phyloP scores from a whole-genome alignment of 148 eudicot species.

The Amaranthus palmeri region DNA sequence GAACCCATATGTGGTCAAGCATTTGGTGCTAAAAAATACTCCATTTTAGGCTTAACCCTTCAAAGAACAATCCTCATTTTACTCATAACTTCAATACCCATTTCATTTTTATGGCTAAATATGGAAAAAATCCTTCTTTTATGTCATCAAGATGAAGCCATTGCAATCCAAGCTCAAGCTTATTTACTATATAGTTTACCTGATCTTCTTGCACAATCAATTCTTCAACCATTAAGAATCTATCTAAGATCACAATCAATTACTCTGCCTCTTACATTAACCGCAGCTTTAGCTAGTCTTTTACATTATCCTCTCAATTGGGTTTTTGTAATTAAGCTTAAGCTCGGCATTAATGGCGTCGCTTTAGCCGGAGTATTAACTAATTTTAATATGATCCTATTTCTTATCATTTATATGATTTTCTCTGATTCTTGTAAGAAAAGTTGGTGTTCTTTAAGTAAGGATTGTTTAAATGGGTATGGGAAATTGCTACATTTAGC shows the following conservation, averaged over 20 bases:
- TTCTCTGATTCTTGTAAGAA: slow-evolving; percentile 20
- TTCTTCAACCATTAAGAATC: slow-evolving; percentile 49
- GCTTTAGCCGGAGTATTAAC: slow-evolving; percentile 38
- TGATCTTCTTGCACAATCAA: slow-evolving; percentile 42
- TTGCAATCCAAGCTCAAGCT: slow-evolving; percentile 37
- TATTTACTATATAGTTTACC: slow-evolving; percentile 44
- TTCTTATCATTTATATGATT: slow-evolving; percentile 26
- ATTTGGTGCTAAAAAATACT: slow-evolving; percentile 39
- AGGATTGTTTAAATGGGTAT: slow-evolving; percentile 16
- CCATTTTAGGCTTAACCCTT: slow-evolving; percentile 35
- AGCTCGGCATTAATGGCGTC: slow-evolving; percentile 39
- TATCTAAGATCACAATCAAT: slow-evolving; percentile 53
- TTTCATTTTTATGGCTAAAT: slow-evolving; percentile 48
- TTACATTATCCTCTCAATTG: slow-evolving; percentile 48
- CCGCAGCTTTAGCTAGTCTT: slow-evolving; percentile 33
- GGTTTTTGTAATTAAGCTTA: slow-evolving; percentile 26
- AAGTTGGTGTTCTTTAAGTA: slow-evolving; percentile 17
- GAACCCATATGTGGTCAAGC: slow-evolving; percentile 72
- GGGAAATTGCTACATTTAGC: slow-evolving; percentile 30
- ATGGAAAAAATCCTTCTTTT: slow-evolving; percentile 35
- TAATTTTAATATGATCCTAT: slow-evolving; percentile 30
- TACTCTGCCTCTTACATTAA: slow-evolving; percentile 45
- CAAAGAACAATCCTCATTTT: slow-evolving; percentile 41
- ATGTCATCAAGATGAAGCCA: slow-evolving; percentile 39
- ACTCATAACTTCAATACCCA: slow-evolving; percentile 38